These are phyloP conservation scores for Backusella australiensis DNA, from an alignment of 192 early-diverging fungal genomes.

Conservation along the genomic window DNA sequence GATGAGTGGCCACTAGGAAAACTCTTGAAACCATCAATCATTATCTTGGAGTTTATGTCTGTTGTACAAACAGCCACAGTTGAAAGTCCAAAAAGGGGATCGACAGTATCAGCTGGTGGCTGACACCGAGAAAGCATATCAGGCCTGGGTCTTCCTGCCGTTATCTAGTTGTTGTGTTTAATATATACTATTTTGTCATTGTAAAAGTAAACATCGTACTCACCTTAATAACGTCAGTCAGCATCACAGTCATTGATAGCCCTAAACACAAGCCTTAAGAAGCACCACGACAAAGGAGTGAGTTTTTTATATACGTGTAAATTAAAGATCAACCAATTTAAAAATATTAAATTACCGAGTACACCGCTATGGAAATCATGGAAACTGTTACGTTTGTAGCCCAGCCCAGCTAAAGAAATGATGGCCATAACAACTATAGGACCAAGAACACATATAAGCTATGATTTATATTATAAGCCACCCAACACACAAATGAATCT, in stretches of 20 bases:
- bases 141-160: constrained; percentile 51
- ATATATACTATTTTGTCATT: background rate
- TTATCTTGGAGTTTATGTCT: constrained; percentile 37
- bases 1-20: constrained; percentile 91
- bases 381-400: constrained; percentile 26
- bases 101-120: constrained; percentile 30
- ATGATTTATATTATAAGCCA: background rate
- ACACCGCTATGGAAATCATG: constrained; percentile 44
- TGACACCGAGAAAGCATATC: constrained; percentile 55
- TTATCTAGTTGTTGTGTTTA: constrained; percentile 23
- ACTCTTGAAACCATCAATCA: constrained; percentile 80
- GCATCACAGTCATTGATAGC: constrained; percentile 42
- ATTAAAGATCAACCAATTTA: background rate
- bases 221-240: constrained; percentile 49
- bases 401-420: constrained; percentile 17
- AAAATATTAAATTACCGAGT: constrained; percentile 25
- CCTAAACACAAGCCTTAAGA: constrained; percentile 40
- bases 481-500: background rate
- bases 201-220: background rate
- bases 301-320: background rate
- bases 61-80: constrained; percentile 59
- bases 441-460: constrained; percentile 38
- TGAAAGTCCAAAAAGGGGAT: constrained; percentile 59
- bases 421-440: constrained; percentile 37
- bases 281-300: background rate